Conservation (phyloP, 2,329 filamentous ascomycete species). For the Diplocarpon mali region DNA sequence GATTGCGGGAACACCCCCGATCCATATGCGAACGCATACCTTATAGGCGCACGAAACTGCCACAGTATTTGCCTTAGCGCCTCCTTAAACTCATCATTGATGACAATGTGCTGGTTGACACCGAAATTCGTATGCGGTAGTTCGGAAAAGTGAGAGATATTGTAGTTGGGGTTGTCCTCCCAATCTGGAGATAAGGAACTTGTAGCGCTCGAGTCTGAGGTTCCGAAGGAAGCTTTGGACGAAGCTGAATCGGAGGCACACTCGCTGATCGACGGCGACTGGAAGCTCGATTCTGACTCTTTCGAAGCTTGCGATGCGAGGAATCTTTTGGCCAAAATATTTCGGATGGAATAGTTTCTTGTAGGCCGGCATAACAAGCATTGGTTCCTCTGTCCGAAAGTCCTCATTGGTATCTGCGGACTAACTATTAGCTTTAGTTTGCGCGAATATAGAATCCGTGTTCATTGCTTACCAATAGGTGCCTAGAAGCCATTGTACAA, state of each 20-base stretch:
- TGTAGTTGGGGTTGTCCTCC: conserved; percentile 64
- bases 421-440: conserved; percentile 10
- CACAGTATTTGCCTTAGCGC: conserved; percentile 76
- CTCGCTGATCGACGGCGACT: conserved; percentile 7
- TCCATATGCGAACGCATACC: conserved; percentile 95
- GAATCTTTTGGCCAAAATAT: conserved; percentile 3
- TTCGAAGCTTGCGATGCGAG: conserved; percentile 14
- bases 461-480: conserved; percentile 18
- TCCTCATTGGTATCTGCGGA: conserved; percentile 8
- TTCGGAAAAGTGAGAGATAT: conserved; percentile 64
- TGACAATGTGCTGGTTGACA: conserved; percentile 90
- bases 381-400: conserved; percentile 3
- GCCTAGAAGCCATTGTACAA: conserved; percentile 20
- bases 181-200: conserved; percentile 34
- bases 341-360: conserved; percentile 1
- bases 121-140: conserved; percentile 75
- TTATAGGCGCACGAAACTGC: conserved; percentile 85
- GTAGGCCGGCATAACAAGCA: background rate
- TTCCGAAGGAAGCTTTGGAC: conserved; percentile 4
- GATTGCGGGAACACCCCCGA: conserved; percentile 89
- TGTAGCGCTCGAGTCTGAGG: conserved; percentile 8
- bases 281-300: conserved; percentile 4
- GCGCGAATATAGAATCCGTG: conserved; percentile 3
- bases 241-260: conserved; percentile 12
- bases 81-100: conserved; percentile 93